Conservation (phyloP, 768 basidiomycete species). For the Dacryopinax spathularia region DNA sequence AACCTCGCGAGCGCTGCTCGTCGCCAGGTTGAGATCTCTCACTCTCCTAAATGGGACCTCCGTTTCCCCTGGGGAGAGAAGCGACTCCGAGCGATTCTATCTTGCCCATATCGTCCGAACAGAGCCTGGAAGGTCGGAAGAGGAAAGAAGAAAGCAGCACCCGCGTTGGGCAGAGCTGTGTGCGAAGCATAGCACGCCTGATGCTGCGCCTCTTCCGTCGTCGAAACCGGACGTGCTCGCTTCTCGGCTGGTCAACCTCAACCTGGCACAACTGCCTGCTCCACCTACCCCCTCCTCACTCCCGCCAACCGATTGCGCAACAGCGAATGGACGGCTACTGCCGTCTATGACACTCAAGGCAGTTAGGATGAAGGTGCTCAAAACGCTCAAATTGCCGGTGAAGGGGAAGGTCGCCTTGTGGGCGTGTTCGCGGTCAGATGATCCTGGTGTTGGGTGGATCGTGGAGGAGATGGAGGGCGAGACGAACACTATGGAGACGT, state of each 20-base stretch:
- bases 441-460: not conserved
- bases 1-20: conserved; percentile 41
- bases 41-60: conserved; percentile 45
- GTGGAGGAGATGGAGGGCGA: not conserved
- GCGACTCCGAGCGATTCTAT: conserved; percentile 75
- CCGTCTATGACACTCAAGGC: conserved; percentile 52
- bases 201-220: not conserved
- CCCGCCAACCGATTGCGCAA: not conserved
- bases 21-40: conserved; percentile 57
- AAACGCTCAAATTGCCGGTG: conserved; percentile 25
- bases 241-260: conserved; percentile 7
- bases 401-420: conserved; percentile 35
- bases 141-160: conserved; percentile 35
- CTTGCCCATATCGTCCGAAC: conserved; percentile 47
- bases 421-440: conserved; percentile 31
- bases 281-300: conserved; percentile 13
- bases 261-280: conserved; percentile 9
- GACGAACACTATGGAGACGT: not conserved
- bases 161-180: conserved; percentile 55
- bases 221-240: not conserved
- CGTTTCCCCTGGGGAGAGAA: conserved; percentile 52
- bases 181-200: conserved; percentile 20
- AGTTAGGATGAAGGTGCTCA: conserved; percentile 52
- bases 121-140: conserved; percentile 29
- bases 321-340: conserved; percentile 36